phyloP scores from a whole-genome alignment of 208 protist species.

The Plasmodiophora brassicae region DNA sequence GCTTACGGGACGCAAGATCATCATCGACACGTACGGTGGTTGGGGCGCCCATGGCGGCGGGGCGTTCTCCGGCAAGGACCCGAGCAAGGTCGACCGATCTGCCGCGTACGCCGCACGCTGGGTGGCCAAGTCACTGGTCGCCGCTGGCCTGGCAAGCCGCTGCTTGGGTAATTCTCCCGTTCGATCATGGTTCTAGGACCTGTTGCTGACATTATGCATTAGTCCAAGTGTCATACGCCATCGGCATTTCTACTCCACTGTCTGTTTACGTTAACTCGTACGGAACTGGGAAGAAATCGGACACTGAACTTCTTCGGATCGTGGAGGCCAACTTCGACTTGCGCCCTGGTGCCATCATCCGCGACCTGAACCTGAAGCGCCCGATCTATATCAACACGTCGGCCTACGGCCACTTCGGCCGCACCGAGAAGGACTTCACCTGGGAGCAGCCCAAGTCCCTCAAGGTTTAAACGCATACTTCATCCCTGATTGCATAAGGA shows the following conservation, averaged over 20 bases:
- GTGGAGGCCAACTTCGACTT: slow-evolving; percentile 97
- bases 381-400: slow-evolving; percentile 95
- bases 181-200: slow-evolving; percentile 95
- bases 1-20: slow-evolving; percentile 99
- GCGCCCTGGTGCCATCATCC: slow-evolving; percentile 90
- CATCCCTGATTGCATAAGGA: no score
- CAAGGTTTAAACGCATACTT: slow-evolving; percentile 21
- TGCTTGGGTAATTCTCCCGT: slow-evolving; percentile 93
- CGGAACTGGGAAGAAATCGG: slow-evolving; percentile 75
- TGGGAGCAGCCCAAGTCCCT: slow-evolving; percentile 96
- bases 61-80: slow-evolving; percentile 99
- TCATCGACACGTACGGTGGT: slow-evolving; percentile 99
- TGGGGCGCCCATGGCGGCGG: slow-evolving; percentile 99
- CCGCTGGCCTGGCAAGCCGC: slow-evolving; percentile 80
- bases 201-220: neutral
- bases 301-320: slow-evolving; percentile 74
- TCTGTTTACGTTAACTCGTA: slow-evolving; percentile 97
- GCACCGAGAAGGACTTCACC: slow-evolving; percentile 86
- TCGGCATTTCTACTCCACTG: slow-evolving; percentile 91
- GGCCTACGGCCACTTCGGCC: slow-evolving; percentile 97
- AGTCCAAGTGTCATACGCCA: slow-evolving; percentile 97
- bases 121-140: slow-evolving; percentile 98
- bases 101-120: slow-evolving; percentile 96
- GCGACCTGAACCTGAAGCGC: slow-evolving; percentile 83
- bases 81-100: slow-evolving; percentile 98